These are phyloP conservation scores for Globisporangium paddicum DNA, from an alignment of 352 stramenopile genomes.

Conservation along the genomic window DNA sequence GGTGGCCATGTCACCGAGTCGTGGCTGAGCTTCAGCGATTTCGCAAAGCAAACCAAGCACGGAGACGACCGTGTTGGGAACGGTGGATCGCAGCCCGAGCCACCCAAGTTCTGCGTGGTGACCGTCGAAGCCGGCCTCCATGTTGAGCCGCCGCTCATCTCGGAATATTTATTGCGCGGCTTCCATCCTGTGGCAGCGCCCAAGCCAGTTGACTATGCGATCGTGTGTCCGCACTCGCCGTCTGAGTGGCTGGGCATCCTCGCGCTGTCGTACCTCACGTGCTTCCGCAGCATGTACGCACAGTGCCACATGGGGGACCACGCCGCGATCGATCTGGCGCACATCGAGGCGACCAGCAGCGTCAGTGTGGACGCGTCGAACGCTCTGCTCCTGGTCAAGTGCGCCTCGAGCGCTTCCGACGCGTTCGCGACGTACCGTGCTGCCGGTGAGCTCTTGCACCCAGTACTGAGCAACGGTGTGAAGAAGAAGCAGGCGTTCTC, in stretches of 20 bases:
- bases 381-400: constrained; percentile 54
- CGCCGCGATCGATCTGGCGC: constrained; percentile 36
- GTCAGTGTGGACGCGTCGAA: constrained; percentile 49
- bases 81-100: neutral
- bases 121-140: constrained; percentile 49
- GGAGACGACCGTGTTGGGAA: constrained; percentile 3
- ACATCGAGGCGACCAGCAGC: constrained; percentile 30
- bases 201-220: constrained; percentile 70
- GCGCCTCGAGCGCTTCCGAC: constrained; percentile 38
- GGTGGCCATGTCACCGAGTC: neutral
- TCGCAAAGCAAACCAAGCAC: constrained; percentile 8
- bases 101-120: constrained; percentile 42
- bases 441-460: constrained; percentile 50
- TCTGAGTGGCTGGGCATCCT: constrained; percentile 67
- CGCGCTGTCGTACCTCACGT: constrained; percentile 65
- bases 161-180: constrained; percentile 70
- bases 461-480: constrained; percentile 36
- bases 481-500: constrained; percentile 67
- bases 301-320: constrained; percentile 71
- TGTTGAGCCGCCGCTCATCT: constrained; percentile 49
- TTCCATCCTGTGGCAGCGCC: constrained; percentile 56
- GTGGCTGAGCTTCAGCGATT: constrained; percentile 48
- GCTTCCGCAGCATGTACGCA: constrained; percentile 63
- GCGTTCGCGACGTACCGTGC: constrained; percentile 63
- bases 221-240: constrained; percentile 66